Conservation (phyloP, 176 grass and related monocot species). For the Metroxylon sagu region DNA sequence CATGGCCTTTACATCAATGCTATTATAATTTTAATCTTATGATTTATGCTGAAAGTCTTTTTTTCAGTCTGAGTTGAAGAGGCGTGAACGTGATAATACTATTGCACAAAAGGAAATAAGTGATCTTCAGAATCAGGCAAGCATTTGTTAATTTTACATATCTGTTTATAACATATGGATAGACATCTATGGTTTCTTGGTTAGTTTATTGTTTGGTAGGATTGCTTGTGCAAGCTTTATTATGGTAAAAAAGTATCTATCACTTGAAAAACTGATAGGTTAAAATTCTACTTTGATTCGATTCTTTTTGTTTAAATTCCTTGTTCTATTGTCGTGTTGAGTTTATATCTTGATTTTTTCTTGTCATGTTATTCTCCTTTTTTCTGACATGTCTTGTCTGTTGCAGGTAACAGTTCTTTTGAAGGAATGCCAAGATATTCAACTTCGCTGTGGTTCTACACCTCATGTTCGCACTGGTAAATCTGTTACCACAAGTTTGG, state of each 20-base stretch:
- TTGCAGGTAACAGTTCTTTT: slow-evolving; percentile 68
- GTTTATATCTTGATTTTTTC: no score
- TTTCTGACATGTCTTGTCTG: neutral
- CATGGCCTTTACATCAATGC: neutral
- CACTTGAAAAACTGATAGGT: no score
- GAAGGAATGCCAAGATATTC: slow-evolving; percentile 96
- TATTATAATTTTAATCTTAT: neutral
- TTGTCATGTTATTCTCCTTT: no score
- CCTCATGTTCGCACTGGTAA: slow-evolving; percentile 19
- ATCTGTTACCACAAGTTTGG: slow-evolving; percentile 29
- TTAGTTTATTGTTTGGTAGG: neutral
- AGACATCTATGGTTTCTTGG: neutral
- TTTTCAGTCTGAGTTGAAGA: slow-evolving; percentile 81
- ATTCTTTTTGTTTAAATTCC: no score
- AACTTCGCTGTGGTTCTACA: slow-evolving; percentile 69
- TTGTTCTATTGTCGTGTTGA: no score
- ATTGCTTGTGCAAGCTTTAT: no score
- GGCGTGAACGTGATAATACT: slow-evolving; percentile 54
- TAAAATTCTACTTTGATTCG: no score
- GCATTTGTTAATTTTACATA: slow-evolving; percentile 11
- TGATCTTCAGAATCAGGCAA: slow-evolving; percentile 92
- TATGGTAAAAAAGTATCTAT: no score
- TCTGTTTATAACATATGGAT: neutral
- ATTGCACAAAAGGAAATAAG: slow-evolving; percentile 69
- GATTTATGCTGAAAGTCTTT: neutral